A percentile compares a stretch with the other conserved stretches of the same genome.
Evolutionary conservation across 371 early-diverging fungal genomes (phyloP).

Genomic region (Mortierella sp.): DNA sequence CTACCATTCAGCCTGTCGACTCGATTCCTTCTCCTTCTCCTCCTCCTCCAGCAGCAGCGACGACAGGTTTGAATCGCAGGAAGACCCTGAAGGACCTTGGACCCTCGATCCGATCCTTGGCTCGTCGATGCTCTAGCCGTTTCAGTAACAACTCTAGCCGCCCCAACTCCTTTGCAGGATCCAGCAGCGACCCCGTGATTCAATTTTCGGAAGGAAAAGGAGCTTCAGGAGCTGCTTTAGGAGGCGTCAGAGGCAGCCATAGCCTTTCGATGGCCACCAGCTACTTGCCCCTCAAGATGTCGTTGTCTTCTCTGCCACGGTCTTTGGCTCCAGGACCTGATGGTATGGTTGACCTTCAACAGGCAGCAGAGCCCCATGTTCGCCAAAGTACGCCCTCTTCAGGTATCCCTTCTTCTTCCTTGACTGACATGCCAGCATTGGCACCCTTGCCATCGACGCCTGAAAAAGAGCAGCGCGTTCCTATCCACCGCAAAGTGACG

Average conservation of each 20-base stretch:
- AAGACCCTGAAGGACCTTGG: slow-evolving; percentile 38
- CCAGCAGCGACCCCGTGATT: slow-evolving; percentile 31
- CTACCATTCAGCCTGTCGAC: not conserved
- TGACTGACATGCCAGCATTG: not conserved
- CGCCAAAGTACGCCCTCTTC: not conserved
- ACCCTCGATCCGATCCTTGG: slow-evolving; percentile 38
- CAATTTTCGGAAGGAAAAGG: slow-evolving; percentile 14
- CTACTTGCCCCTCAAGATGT: not conserved
- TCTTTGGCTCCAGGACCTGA: slow-evolving; percentile 8
- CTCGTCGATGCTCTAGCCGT: slow-evolving; percentile 45
- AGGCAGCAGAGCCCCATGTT: not conserved
- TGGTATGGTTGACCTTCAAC: slow-evolving; percentile 18
- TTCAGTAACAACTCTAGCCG: slow-evolving; percentile 25
- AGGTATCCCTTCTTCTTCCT: not conserved
- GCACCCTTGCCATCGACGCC: not conserved
- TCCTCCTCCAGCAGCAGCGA: not conserved
- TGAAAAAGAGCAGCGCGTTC: slow-evolving; percentile 10
- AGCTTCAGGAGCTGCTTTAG: not conserved
- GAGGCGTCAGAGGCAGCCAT: not conserved
- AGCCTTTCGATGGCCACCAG: not conserved
- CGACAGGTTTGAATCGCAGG: slow-evolving; percentile 13
- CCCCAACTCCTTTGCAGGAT: slow-evolving; percentile 44
- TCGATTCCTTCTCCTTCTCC: not conserved
- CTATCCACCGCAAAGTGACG: slow-evolving; percentile 43
- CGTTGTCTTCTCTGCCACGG: not conserved